Evolutionary conservation across 1,284 basidiomycete species (phyloP).

Genomic region (Rhodotorula sp.): DNA sequence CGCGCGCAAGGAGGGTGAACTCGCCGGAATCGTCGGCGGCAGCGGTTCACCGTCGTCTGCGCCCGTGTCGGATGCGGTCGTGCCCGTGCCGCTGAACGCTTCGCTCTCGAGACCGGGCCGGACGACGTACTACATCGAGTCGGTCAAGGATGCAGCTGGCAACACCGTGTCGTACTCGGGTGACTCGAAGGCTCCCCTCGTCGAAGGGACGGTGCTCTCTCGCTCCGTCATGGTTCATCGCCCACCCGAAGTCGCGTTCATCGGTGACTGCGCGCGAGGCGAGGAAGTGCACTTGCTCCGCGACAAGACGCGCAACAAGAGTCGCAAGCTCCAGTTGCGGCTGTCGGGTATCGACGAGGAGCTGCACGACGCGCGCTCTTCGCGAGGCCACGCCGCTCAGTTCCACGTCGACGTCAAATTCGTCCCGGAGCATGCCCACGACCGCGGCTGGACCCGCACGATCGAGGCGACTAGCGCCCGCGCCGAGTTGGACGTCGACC

Average conservation of each 20-base stretch:
- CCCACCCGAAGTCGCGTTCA: constrained; percentile 73
- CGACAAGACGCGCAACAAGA: constrained; percentile 51
- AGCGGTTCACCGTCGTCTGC: not conserved
- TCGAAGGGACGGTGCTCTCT: constrained; percentile 35
- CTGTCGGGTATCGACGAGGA: constrained; percentile 53
- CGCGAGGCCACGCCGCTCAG: constrained; percentile 54
- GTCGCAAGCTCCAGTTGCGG: constrained; percentile 57
- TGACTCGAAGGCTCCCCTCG: not conserved
- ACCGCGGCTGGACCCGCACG: constrained; percentile 63
- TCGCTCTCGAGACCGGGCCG: constrained; percentile 63
- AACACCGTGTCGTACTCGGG: constrained; percentile 56
- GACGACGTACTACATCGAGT: constrained; percentile 68
- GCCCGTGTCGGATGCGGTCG: not conserved
- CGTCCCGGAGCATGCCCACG: constrained; percentile 52
- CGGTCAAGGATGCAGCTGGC: constrained; percentile 70
- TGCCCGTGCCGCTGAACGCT: constrained; percentile 67
- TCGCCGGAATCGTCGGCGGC: constrained; percentile 33
- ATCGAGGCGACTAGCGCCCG: constrained; percentile 57
- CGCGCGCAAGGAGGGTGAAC: constrained; percentile 16
- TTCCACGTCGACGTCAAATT: constrained; percentile 63
- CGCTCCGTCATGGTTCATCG: constrained; percentile 71
- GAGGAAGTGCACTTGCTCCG: constrained; percentile 72
- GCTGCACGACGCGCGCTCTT: not conserved
- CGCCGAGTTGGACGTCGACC: constrained; percentile 58
- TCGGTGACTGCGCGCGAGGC: constrained; percentile 61